These are phyloP conservation scores for Physaria fendleri DNA, from an alignment of 345 rosid species.

Conservation along the genomic window DNA sequence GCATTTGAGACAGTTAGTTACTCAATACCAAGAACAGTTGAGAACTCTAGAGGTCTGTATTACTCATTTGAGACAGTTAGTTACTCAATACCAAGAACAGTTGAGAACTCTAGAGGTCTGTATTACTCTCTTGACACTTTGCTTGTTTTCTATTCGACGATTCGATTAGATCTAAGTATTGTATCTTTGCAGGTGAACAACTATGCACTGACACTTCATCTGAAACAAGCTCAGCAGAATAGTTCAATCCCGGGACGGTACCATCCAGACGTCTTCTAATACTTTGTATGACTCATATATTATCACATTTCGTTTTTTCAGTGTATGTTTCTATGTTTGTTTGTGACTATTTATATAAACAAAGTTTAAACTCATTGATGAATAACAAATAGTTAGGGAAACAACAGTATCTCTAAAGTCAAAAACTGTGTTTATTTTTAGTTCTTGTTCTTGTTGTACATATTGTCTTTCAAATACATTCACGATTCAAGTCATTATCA, in stretches of 20 bases:
- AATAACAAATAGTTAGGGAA: background rate
- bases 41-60: constrained; percentile 78
- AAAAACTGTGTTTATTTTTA: background rate
- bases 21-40: constrained; percentile 80
- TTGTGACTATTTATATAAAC: constrained; percentile 2
- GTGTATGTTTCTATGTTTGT: constrained; percentile 6
- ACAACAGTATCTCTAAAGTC: background rate
- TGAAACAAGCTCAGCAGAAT: constrained; percentile 49
- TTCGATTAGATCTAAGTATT: background rate
- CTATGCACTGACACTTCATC: constrained; percentile 69
- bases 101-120: constrained; percentile 74
- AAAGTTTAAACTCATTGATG: constrained; percentile 1
- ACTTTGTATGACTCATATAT: background rate
- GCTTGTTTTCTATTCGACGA: background rate
- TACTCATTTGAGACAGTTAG: constrained; percentile 66
- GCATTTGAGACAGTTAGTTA: constrained; percentile 61
- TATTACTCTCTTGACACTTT: background rate
- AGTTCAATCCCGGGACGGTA: constrained; percentile 55
- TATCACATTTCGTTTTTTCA: constrained; percentile 1
- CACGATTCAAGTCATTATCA: too few relatives aligned
- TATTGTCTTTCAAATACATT: background rate
- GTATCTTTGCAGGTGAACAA: constrained; percentile 43
- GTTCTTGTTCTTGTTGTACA: background rate
- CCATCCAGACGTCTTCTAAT: constrained; percentile 74
- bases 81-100: constrained; percentile 76